Conservation (phyloP, 2,329 filamentous ascomycete species). For the Colletotrichum agaves region DNA sequence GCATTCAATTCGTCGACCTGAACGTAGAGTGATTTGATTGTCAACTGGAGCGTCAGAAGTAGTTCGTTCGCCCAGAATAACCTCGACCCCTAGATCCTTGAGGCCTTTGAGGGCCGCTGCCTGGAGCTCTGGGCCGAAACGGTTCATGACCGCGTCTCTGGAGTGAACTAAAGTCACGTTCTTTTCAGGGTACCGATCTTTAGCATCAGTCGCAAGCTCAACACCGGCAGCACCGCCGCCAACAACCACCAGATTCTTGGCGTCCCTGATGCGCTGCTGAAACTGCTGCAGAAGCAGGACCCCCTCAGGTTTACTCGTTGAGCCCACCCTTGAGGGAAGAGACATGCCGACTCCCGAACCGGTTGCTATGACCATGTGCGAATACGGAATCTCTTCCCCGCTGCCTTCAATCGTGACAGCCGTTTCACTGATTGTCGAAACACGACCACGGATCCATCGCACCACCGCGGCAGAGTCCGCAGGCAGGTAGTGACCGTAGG, state of each 20-base stretch:
- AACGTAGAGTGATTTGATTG: constrained; percentile 55
- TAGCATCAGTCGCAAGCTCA: constrained; percentile 69
- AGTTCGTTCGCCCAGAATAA: constrained; percentile 63
- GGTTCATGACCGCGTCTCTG: constrained; percentile 61
- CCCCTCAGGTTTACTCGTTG: constrained; percentile 54
- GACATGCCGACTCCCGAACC: constrained; percentile 57
- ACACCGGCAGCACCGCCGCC: constrained; percentile 72
- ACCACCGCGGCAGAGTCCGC: constrained; percentile 47
- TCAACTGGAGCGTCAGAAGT: constrained; percentile 49
- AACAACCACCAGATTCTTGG: constrained; percentile 59
- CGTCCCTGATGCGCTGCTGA: constrained; percentile 56
- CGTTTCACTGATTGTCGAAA: constrained; percentile 48
- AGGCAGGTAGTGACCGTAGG: constrained; percentile 59
- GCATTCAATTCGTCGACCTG: constrained; percentile 56
- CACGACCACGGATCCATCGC: constrained; percentile 57
- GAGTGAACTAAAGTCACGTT: constrained; percentile 68
- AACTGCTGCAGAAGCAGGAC: constrained; percentile 55
- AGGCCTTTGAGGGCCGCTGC: constrained; percentile 53
- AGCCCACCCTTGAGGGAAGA: constrained; percentile 60
- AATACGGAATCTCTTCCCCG: constrained; percentile 60
- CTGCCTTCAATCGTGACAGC: constrained; percentile 53
- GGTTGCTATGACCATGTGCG: constrained; percentile 67
- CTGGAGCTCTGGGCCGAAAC: constrained; percentile 58
- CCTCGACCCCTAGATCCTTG: constrained; percentile 57
- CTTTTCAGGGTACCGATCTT: constrained; percentile 66